Base-by-base conservation (phyloP, 805 yeast species). In the Pichia occidentalis region DNA sequence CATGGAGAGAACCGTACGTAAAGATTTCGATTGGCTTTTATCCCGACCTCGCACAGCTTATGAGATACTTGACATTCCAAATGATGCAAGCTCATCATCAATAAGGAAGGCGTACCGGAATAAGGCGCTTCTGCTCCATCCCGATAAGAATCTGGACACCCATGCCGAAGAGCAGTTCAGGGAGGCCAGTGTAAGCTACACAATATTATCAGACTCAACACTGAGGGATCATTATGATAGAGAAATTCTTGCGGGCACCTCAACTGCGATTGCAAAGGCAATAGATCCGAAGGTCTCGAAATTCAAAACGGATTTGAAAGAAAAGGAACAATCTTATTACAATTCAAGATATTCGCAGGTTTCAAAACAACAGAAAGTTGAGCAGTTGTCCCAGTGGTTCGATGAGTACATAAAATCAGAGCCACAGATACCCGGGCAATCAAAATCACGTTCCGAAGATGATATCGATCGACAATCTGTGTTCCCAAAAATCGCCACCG, bases 91-190 rank as follows among this genome's bases (percentile, higher is more conserved):
- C n/a, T 36, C 44, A 3, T 12, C 40, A 5, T 11, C 43, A 7
- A 44, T 61, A 13, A 45, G 57, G 21, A 53, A 50, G 23, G 58
- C 60, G 2, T 61, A 57, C 34, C 46, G 64, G 21, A 45, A 43
- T 25, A 48, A 50, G 29, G 66, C 65, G 2, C 41, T 61, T 22
- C 22, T 47, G 13, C 42, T 49, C 2, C 66, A 61, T 36, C 66
- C 66, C 2, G 66, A 61, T 46, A 61, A 60, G 47, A 60, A 61
- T 37, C 50, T 52, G 16, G 29, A 54, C 4, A 29, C 32, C 4
- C 44, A 51, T 28, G 59, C 64, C 7, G 51, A 47, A 29, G 54
- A 47, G 25, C 28, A 45, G 31, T 61, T 61, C 24, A 45, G 59
- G 22, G 54, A 50, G 43, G 44, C 59, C 4, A 36, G 47, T n/a